Percentiles rank a stretch among this genome's conserved stretches.
phyloP scores from a whole-genome alignment of 1,139 yeast genomes.

The Yamadazyma kanchanaburiensis region DNA sequence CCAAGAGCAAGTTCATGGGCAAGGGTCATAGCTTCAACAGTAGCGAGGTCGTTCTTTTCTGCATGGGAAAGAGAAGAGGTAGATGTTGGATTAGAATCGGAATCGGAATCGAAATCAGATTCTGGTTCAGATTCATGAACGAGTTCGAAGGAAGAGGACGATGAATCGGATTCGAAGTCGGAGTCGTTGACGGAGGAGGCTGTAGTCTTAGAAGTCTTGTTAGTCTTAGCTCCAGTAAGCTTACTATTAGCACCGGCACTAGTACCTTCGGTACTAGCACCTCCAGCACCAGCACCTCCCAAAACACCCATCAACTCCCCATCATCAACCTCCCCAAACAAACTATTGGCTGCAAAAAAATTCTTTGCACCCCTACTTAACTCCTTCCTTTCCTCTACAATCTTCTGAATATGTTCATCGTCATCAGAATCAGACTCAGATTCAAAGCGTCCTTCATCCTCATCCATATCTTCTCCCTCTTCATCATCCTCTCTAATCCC shows the following conservation, averaged over 20 bases:
- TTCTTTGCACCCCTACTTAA: conserved; percentile 70
- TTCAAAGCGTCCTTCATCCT: conserved; percentile 32
- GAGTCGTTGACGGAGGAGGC: conserved; percentile 18
- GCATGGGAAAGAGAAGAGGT: conserved; percentile 44
- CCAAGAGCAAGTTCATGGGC: conserved; percentile 96
- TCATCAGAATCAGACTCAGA: conserved; percentile 51
- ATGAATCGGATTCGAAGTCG: conserved; percentile 24
- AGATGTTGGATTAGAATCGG: conserved; percentile 43
- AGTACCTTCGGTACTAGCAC: conserved; percentile 3
- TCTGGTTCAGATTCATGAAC: conserved; percentile 44
- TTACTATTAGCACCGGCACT: background rate
- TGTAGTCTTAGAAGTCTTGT: conserved; percentile 4
- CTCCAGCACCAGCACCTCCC: conserved; percentile 11
- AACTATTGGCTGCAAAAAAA: conserved; percentile 72
- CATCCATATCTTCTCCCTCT: conserved; percentile 38
- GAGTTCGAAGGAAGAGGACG: conserved; percentile 46
- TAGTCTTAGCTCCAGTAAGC: background rate
- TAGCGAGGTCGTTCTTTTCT: conserved; percentile 74
- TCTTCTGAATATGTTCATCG: conserved; percentile 65
- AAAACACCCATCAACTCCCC: conserved; percentile 34
- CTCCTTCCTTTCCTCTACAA: conserved; percentile 55
- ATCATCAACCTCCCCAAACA: conserved; percentile 64
- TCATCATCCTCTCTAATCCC: conserved; percentile 60
- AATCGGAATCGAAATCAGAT: too few relatives aligned
- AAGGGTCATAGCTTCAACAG: conserved; percentile 96